Conservation (phyloP, 306 rosid species). For the Ormosia semicastrata region DNA sequence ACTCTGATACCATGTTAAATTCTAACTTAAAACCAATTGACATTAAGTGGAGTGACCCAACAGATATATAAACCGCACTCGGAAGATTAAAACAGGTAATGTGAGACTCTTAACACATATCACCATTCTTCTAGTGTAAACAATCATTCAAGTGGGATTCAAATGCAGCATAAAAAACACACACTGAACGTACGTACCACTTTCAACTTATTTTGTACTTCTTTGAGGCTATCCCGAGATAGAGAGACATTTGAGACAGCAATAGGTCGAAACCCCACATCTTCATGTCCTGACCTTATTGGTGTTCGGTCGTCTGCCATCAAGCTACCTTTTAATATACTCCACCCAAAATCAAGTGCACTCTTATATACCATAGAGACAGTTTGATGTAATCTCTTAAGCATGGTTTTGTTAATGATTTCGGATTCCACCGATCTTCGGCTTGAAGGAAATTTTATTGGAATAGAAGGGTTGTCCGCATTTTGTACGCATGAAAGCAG, state of each 20-base stretch:
- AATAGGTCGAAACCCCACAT: conserved; percentile 25
- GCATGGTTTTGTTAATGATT: not conserved
- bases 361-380: not conserved
- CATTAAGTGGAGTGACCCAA: too few relatives aligned
- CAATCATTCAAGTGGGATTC: not conserved
- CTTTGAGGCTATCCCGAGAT: conserved; percentile 37
- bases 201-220: conserved; percentile 36
- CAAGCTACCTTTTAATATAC: not conserved
- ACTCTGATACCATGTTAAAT: too few relatives aligned
- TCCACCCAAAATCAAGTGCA: conserved; percentile 24
- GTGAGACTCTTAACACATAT: too few relatives aligned
- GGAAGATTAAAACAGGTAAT: too few relatives aligned
- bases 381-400: not conserved
- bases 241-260: conserved; percentile 17
- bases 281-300: conserved; percentile 35
- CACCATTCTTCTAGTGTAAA: not conserved
- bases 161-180: not conserved
- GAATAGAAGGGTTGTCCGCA: conserved; percentile 41
- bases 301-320: conserved; percentile 43
- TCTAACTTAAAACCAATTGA: too few relatives aligned
- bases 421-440: not conserved
- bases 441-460: conserved; percentile 42
- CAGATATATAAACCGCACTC: too few relatives aligned
- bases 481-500: conserved; percentile 38
- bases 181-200: conserved; percentile 33